Conservation (phyloP, 805 yeast genomes). For the Hanseniaspora thailandica region DNA sequence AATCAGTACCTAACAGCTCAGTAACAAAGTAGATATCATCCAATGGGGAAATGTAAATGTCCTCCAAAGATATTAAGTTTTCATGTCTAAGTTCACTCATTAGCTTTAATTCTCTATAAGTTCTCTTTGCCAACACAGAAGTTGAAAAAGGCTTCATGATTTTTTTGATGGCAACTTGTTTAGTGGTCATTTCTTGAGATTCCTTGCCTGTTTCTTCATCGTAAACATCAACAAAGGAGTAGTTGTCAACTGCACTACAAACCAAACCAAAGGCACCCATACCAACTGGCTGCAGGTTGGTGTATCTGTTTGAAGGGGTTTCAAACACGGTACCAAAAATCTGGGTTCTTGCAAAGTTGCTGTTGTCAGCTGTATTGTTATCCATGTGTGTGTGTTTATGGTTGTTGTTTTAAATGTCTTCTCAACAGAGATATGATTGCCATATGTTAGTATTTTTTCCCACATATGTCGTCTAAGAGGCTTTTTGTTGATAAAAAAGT, state of each 20-base stretch:
- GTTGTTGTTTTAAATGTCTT: too few species aligned
- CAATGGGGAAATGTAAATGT: conserved; percentile 83
- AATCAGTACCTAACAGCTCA: conserved; percentile 91
- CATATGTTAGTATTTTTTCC: too few species aligned
- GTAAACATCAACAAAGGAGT: background rate
- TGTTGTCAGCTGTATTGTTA: conserved; percentile 20
- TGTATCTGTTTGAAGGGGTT: conserved; percentile 67
- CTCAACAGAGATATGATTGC: too few species aligned
- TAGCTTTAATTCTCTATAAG: conserved; percentile 88
- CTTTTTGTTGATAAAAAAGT: too few species aligned
- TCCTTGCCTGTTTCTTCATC: conserved; percentile 7
- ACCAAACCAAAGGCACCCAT: conserved; percentile 99
- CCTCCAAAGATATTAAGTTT: conserved; percentile 83
- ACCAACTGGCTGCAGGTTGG: conserved; percentile 92
- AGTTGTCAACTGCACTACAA: conserved; percentile 84
- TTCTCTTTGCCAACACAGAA: conserved; percentile 87
- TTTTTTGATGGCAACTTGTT: conserved; percentile 92
- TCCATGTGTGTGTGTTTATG: background rate
- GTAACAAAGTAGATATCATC: conserved; percentile 96
- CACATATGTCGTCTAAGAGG: too few species aligned
- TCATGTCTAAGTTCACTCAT: conserved; percentile 90
- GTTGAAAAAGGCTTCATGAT: conserved; percentile 96
- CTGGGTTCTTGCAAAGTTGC: conserved; percentile 53
- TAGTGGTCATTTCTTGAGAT: conserved; percentile 49
- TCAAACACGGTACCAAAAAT: conserved; percentile 93